Evolutionary conservation across 257 asterid genomes (phyloP), one percentile per base, ranked within the genome.

Genomic region (Rhazya stricta): DNA sequence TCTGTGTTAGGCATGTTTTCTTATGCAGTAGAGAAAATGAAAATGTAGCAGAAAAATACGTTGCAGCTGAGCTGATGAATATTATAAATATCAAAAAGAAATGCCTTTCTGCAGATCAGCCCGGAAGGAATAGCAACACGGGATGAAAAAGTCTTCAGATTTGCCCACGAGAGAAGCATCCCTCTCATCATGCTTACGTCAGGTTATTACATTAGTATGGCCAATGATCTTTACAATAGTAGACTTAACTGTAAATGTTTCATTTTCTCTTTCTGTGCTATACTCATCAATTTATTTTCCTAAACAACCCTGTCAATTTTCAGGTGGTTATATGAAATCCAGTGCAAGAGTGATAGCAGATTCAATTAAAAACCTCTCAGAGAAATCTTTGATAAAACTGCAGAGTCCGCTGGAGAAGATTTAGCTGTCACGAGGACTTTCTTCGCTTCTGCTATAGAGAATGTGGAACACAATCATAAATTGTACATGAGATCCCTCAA

Each of bases 291-390:
- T 13, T 6, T 13, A 11, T 15, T 18, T 27, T 13, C 67, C 54
- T 29, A 9, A n/a, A 0, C 9, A 3, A 45, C 34, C 21, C 0
- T 15, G 25, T 30, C 8, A 39, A 36, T 39, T 76, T 85, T 74
- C 88, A 94, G 98, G 97, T 75, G 98, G 98, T 43, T 94, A 91
- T 85, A 94, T 90, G 97, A 94, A 90, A 84, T 89, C 98, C 48
- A 90, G 96, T 74, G 97, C 98, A 13, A 88, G 82, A 83, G 96
- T 94, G 60, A 91, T 94, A 46, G 92, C 98, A 23, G 92, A 94
- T 85, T 94, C 98, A 15, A 90, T 94, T 66, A 81, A 80, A 74
- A 94, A 94, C 75, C 85, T 94, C 74, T 83, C 91, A 0, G 83
- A 67, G 73, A 94, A 94, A 80, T 87, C 91, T 9, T 79, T 94